Percentiles rank a stretch among this genome's conserved stretches.
Conservation (phyloP, 2,329 filamentous ascomycete genomes). For the Westerdykella sp. region DNA sequence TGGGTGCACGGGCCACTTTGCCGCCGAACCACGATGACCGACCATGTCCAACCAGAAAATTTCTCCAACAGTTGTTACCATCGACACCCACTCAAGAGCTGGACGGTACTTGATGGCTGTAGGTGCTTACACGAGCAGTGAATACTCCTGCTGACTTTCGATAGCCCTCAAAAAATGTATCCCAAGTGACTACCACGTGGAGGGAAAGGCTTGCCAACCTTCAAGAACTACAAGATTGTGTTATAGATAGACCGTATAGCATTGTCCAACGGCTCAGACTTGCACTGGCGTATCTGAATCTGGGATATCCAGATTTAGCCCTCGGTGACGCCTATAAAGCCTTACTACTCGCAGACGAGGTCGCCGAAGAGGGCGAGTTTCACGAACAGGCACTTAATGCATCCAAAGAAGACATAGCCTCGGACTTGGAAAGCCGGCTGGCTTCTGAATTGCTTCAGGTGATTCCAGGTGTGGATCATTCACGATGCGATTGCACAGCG, state of each 20-base stretch:
- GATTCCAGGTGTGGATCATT: background rate
- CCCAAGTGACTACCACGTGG: too few relatives aligned
- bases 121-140: too few relatives aligned
- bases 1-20: background rate
- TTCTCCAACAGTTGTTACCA: too few relatives aligned
- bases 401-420: conserved; percentile 34
- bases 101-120: too few relatives aligned
- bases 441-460: background rate
- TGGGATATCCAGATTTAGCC: conserved; percentile 86
- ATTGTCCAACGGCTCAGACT: conserved; percentile 50
- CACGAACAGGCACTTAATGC: conserved; percentile 60
- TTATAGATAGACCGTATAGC: conserved; percentile 32
- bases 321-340: conserved; percentile 86
- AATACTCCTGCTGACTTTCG: too few relatives aligned
- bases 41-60: too few relatives aligned
- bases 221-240: conserved; percentile 18
- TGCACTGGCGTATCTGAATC: conserved; percentile 61
- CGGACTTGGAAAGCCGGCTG: background rate
- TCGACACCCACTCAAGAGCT: too few relatives aligned
- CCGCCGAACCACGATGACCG: background rate
- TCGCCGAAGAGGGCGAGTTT: conserved; percentile 73
- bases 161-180: too few relatives aligned
- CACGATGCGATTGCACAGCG: background rate
- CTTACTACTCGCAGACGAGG: conserved; percentile 77
- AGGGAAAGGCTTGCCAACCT: conserved; percentile 14